phyloP scores from a whole-genome alignment of 208 protist species.

The Balamuthia mandrillaris region DNA sequence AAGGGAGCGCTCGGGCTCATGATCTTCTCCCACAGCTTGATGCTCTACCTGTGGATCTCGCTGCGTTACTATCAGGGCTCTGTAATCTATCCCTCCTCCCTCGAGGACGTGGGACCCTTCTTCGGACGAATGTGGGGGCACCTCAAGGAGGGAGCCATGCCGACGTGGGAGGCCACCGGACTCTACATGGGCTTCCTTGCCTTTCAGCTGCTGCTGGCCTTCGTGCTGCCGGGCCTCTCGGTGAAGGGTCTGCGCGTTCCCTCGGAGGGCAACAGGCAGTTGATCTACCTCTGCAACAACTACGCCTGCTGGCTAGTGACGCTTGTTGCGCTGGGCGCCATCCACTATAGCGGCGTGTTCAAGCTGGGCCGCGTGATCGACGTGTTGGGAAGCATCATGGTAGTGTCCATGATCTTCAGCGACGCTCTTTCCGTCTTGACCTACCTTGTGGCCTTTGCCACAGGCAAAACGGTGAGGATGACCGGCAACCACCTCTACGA shows the following conservation, averaged over 20 bases:
- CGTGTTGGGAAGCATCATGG: background rate
- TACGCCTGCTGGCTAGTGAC: conserved; percentile 65
- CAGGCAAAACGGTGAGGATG: conserved; percentile 68
- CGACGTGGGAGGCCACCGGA: conserved; percentile 54
- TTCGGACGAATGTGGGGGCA: background rate
- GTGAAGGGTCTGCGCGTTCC: conserved; percentile 67
- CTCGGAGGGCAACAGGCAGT: conserved; percentile 61
- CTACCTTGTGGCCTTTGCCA: conserved; percentile 3
- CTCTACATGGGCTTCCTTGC: conserved; percentile 39
- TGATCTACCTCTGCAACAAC: conserved; percentile 85
- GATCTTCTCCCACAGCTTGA: conserved; percentile 77
- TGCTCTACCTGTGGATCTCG: conserved; percentile 85
- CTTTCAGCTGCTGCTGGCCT: conserved; percentile 76
- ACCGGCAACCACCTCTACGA: conserved; percentile 86
- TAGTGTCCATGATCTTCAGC: background rate
- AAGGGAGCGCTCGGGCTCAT: conserved; percentile 76
- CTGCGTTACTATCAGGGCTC: conserved; percentile 71
- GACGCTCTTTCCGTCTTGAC: background rate
- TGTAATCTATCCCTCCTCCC: background rate
- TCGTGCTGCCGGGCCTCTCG: conserved; percentile 75
- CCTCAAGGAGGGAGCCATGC: conserved; percentile 64
- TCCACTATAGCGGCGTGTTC: conserved; percentile 27
- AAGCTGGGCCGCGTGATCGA: background rate
- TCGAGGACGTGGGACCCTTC: background rate
- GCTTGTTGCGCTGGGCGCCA: background rate